phyloP scores from a whole-genome alignment of 108 stramenopile genomes.

The Cyclotella sp. region DNA sequence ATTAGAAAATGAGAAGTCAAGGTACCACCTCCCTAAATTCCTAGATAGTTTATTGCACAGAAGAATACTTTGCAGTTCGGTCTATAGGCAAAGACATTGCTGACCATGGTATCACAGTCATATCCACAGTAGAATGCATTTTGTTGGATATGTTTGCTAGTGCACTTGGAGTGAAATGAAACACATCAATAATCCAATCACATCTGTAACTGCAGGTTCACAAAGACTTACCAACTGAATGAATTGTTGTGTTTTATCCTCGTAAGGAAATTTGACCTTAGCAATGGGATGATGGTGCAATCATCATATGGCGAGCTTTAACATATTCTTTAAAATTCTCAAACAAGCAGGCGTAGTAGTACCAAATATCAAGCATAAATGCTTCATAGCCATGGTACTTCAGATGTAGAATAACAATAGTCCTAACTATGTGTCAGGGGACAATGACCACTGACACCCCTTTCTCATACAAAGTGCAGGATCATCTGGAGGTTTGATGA shows the following conservation, averaged over 20 bases:
- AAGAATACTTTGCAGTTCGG: conserved; percentile 22
- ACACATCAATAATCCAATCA: conserved; percentile 26
- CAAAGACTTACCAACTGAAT: not conserved
- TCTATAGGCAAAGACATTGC: conserved; percentile 5
- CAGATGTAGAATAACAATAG: not conserved
- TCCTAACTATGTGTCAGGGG: not conserved
- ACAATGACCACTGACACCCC: not conserved
- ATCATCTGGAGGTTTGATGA: not conserved
- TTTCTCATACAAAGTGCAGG: not conserved
- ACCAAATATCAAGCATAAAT: not conserved
- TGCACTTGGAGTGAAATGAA: not conserved
- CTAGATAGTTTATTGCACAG: conserved; percentile 3
- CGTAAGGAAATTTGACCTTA: conserved; percentile 14
- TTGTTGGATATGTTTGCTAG: conserved; percentile 1
- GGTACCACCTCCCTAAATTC: too few species aligned
- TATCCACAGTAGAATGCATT: conserved; percentile 28
- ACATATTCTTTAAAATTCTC: conserved; percentile 13
- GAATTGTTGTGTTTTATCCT: conserved; percentile 17
- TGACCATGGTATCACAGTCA: conserved; percentile 10
- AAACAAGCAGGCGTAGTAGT: not conserved
- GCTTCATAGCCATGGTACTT: not conserved
- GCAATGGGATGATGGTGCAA: conserved; percentile 12
- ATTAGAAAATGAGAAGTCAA: conserved; percentile 4
- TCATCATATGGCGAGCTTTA: not conserved
- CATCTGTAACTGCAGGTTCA: not conserved